Evolutionary conservation across 2,329 filamentous ascomycete genomes (phyloP).

Genomic region (Neofusicoccum kwambonambiense): DNA sequence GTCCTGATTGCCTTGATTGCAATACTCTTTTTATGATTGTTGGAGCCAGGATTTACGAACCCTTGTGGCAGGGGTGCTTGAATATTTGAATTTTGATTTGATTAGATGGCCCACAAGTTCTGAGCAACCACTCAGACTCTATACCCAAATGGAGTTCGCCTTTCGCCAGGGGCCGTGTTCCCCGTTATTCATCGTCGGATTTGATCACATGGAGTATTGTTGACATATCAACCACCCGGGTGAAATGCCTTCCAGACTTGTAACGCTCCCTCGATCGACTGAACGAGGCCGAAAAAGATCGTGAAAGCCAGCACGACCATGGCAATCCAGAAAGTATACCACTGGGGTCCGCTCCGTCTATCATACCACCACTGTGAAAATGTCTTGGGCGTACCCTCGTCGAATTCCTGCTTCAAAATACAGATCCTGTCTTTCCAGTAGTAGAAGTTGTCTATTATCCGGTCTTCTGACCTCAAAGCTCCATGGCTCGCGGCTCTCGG

Average conservation of each 20-base stretch:
- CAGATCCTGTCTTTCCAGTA: slow-evolving; percentile 47
- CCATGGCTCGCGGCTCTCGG: slow-evolving; percentile 27
- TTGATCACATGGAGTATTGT: not conserved
- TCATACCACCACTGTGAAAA: slow-evolving; percentile 47
- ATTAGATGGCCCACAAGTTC: not conserved
- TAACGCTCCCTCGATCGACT: slow-evolving; percentile 43
- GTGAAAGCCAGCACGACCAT: slow-evolving; percentile 37
- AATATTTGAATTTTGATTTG: not conserved
- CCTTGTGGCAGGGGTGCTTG: not conserved
- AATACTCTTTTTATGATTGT: not conserved
- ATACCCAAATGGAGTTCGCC: slow-evolving; percentile 14
- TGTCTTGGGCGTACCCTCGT: slow-evolving; percentile 38
- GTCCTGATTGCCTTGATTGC: not conserved
- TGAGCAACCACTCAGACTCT: slow-evolving; percentile 5
- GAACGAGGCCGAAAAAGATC: slow-evolving; percentile 43
- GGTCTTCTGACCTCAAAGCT: slow-evolving; percentile 32
- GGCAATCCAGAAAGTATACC: slow-evolving; percentile 51
- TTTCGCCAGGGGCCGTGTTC: not conserved
- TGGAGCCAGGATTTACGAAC: not conserved
- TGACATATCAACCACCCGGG: not conserved
- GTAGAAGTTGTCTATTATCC: slow-evolving; percentile 32
- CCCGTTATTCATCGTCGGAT: not conserved
- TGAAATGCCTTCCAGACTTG: slow-evolving; percentile 33
- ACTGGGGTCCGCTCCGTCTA: slow-evolving; percentile 43
- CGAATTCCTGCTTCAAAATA: slow-evolving; percentile 43